Percentiles rank a stretch among this genome's conserved stretches.
phyloP scores from a whole-genome alignment of 805 yeast genomes.

The Ogataea henricii region DNA sequence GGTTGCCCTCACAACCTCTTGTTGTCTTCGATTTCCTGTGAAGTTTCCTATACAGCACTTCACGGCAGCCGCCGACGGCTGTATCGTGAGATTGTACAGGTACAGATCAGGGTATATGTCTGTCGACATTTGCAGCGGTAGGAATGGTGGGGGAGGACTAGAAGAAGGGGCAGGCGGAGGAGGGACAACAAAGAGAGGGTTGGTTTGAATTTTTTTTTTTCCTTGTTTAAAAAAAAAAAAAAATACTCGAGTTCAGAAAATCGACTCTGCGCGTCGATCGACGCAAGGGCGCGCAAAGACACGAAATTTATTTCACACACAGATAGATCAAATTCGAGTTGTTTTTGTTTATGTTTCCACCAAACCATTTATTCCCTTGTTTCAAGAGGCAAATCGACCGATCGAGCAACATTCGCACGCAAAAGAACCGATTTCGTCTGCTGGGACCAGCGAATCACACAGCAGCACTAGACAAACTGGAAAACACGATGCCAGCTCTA shows the following conservation, averaged over 20 bases:
- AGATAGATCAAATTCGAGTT: neutral
- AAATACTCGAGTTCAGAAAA: too few relatives aligned
- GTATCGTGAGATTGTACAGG: constrained; percentile 73
- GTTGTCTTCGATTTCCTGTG: constrained; percentile 52
- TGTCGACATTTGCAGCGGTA: constrained; percentile 17
- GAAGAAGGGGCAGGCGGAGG: neutral
- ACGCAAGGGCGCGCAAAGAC: constrained; percentile 6
- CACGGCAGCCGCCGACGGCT: constrained; percentile 54
- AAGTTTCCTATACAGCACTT: constrained; percentile 70
- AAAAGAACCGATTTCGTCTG: too few relatives aligned
- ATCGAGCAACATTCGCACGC: too few relatives aligned
- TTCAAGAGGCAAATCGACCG: neutral
- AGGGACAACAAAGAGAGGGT: too few relatives aligned
- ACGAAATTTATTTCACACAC: neutral
- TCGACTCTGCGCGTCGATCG: neutral
- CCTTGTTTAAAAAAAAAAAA: neutral
- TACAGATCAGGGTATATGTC: constrained; percentile 40
- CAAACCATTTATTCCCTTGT: neutral
- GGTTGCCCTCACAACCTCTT: constrained; percentile 63
- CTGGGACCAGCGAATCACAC: too few relatives aligned
- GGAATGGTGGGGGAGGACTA: neutral
- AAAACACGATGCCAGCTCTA: neutral
- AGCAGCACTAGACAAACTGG: too few relatives aligned
- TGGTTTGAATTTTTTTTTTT: constrained; percentile 2
- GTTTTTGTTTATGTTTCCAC: neutral